These are phyloP conservation scores for Phytophthora syringae DNA, from an alignment of 352 stramenopile species.

Conservation along the genomic window DNA sequence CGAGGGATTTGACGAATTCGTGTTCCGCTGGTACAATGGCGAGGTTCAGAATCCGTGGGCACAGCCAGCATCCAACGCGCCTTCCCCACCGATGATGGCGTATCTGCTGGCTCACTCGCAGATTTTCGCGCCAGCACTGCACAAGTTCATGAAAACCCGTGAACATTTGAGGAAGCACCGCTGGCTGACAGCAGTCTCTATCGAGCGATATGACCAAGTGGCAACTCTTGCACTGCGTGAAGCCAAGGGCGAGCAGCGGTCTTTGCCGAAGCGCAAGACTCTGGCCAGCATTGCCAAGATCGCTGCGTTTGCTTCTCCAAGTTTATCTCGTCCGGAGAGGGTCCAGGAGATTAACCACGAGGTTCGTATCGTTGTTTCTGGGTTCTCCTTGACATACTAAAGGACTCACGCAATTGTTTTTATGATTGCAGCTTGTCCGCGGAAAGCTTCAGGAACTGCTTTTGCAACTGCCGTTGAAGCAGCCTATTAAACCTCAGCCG, in stretches of 20 bases:
- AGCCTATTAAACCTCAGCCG: constrained; percentile 44
- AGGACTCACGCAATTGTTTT: background rate
- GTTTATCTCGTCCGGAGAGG: constrained; percentile 38
- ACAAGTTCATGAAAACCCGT: constrained; percentile 72
- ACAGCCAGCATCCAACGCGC: constrained; percentile 21
- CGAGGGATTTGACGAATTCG: constrained; percentile 65
- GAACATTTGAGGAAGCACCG: constrained; percentile 57
- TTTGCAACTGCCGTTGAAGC: constrained; percentile 57
- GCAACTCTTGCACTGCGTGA: constrained; percentile 65
- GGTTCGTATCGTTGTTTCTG: constrained; percentile 36
- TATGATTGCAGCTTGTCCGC: constrained; percentile 49
- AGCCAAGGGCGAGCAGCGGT: constrained; percentile 54
- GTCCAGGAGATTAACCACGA: constrained; percentile 70
- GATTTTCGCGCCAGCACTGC: constrained; percentile 59
- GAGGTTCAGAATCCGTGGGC: constrained; percentile 77
- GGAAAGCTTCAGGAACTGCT: constrained; percentile 70
- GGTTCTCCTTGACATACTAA: too few relatives aligned
- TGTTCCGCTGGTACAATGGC: constrained; percentile 82
- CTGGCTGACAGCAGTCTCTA: constrained; percentile 74
- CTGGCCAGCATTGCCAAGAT: constrained; percentile 85
- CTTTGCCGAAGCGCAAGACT: constrained; percentile 72
- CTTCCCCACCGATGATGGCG: constrained; percentile 48
- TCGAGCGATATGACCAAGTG: constrained; percentile 69
- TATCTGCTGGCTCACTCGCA: constrained; percentile 73
- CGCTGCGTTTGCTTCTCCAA: constrained; percentile 63